Base-by-base conservation (phyloP, 768 basidiomycete species). In the Tricholoma matsutake region DNA sequence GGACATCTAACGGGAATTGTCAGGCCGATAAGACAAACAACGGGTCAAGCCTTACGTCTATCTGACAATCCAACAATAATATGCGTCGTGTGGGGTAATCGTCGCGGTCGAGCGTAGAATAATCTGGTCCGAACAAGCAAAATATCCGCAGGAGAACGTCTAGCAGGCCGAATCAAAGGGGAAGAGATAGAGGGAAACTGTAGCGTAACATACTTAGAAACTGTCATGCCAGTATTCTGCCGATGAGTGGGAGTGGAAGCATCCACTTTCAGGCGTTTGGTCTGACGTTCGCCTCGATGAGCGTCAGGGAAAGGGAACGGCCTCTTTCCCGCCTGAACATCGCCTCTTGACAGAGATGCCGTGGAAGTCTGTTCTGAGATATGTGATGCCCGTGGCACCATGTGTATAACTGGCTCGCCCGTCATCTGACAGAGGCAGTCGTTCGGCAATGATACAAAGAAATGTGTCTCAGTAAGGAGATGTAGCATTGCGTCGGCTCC, bases 371-470 rank as follows among this genome's bases (percentile, higher is more conserved):
- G 14, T 18, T 32, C 51, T 32, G 51, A 32, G n/a, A 9, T 10
- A 2, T 9, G 31, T 18, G 18, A 32, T 37, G 29, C 5, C 69
- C 67, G 62, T 56, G 69, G 66, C 29, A 49, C 49, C 25, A 71
- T 58, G 72, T 65, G 74, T 64, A 86, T 75, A 22, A 96, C 70
- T 0, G 91, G 87, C 35, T 79, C 78, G 4, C 96, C 96, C 0
- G 88, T 84, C 60, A 97, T 70, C 72, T 98, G 96, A 62, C 90
- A 90, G 37, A 88, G 81, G 68, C 93, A 96, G 18, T 84, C 86
- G 67, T 97, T 96, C 0, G 90, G 89, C 20, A 97, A 73, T 2
- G 89, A 77, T 14, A 89, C 68, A 70, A 94, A 98, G 16, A 96
- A 63, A 9, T 86, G 89, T 0, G 88, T 87, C 58, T 88, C 82